Conservation (phyloP, 305 asterid genomes). For the Withania somnifera region DNA sequence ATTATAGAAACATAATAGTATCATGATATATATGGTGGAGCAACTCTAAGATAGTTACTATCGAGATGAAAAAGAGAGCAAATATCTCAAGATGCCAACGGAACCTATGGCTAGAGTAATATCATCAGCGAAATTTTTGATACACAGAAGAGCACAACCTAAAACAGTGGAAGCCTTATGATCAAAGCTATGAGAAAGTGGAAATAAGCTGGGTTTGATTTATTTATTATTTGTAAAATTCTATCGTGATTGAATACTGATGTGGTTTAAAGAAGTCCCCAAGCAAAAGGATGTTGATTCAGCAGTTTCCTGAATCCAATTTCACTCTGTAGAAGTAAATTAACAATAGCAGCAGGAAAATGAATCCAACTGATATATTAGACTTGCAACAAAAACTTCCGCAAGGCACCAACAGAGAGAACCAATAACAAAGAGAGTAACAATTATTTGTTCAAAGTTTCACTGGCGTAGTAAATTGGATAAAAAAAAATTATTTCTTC, state of each 20-base stretch:
- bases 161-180: background rate
- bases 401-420: background rate
- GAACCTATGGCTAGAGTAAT: background rate
- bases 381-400: background rate
- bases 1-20: background rate
- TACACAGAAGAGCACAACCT: no score
- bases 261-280: background rate
- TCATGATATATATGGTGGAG: background rate
- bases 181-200: no score
- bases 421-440: no score
- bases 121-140: no score
- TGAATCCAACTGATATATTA: background rate
- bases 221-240: no score
- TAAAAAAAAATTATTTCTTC: no score
- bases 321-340: background rate
- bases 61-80: background rate
- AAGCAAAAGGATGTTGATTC: background rate
- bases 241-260: background rate
- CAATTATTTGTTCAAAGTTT: no score
- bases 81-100: background rate
- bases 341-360: background rate
- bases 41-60: background rate
- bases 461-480: no score
- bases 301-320: no score
- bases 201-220: background rate